These are phyloP conservation scores for Candida albicans DNA, from an alignment of 1,139 yeast species.

Conservation along the genomic window DNA sequence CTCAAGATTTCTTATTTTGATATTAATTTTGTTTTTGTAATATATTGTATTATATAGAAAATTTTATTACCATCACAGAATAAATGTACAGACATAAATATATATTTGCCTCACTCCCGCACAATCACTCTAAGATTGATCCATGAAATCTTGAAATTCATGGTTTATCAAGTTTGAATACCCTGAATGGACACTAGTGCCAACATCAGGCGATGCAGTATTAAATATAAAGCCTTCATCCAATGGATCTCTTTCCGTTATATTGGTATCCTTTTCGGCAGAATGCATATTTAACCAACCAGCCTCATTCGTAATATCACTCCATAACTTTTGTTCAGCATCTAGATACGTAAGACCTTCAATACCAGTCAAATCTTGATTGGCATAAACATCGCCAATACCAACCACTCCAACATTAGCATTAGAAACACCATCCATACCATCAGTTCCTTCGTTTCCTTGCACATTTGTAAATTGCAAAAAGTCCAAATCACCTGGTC, in stretches of 20 bases:
- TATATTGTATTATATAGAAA: constrained; percentile 5
- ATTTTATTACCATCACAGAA: background rate
- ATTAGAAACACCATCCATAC: background rate
- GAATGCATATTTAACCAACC: constrained; percentile 53
- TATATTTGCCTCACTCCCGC: background rate
- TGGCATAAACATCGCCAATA: constrained; percentile 32
- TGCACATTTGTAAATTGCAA: constrained; percentile 18
- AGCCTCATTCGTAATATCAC: constrained; percentile 71
- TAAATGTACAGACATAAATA: background rate
- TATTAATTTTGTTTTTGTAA: background rate
- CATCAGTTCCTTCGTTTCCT: background rate
- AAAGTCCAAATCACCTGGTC: constrained; percentile 21
- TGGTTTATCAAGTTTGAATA: constrained; percentile 42
- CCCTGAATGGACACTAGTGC: constrained; percentile 16
- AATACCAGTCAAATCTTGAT: constrained; percentile 41
- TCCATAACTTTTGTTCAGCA: constrained; percentile 69
- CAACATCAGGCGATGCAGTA: constrained; percentile 4
- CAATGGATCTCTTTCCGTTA: background rate
- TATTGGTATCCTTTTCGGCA: constrained; percentile 2
- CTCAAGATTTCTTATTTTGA: constrained; percentile 7
- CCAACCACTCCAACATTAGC: background rate
- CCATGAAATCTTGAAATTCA: constrained; percentile 41
- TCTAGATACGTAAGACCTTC: constrained; percentile 46
- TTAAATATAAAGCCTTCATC: constrained; percentile 8
- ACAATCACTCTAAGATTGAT: constrained; percentile 12